A percentile compares a stretch with the other conserved stretches of the same genome.
Evolutionary conservation across 805 yeast species (phyloP).

Genomic region (Lipomyces oligophaga): DNA sequence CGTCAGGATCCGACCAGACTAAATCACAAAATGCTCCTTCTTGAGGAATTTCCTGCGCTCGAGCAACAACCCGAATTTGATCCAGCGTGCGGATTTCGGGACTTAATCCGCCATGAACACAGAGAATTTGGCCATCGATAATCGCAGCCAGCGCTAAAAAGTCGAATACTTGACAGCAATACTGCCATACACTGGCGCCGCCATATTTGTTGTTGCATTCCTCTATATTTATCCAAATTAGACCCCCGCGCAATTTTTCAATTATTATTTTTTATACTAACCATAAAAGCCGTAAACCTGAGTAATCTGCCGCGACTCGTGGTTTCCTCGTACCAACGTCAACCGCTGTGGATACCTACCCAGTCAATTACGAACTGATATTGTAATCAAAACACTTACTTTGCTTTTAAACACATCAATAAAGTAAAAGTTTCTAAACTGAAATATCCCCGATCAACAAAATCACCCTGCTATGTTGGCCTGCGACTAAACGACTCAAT

Average conservation of each 20-base stretch:
- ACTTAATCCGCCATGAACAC: slow-evolving; percentile 96
- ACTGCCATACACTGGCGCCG: slow-evolving; percentile 87
- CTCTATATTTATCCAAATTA: slow-evolving; percentile 77
- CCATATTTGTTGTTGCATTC: slow-evolving; percentile 92
- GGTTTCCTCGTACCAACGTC: slow-evolving; percentile 95
- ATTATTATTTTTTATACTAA: no score
- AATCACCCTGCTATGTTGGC: slow-evolving; percentile 58
- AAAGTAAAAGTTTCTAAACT: slow-evolving; percentile 90
- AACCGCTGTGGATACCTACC: slow-evolving; percentile 65
- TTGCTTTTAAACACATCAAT: slow-evolving; percentile 87
- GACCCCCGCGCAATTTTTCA: slow-evolving; percentile 50
- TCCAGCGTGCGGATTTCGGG: slow-evolving; percentile 97
- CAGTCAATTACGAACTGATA: background rate
- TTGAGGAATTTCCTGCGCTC: slow-evolving; percentile 98
- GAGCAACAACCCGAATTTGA: slow-evolving; percentile 85
- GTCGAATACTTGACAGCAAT: slow-evolving; percentile 94
- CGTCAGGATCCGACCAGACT: slow-evolving; percentile 98
- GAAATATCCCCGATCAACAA: slow-evolving; percentile 97
- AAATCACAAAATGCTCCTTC: slow-evolving; percentile 98
- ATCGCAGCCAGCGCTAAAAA: slow-evolving; percentile 91
- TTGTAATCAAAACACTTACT: slow-evolving; percentile 34
- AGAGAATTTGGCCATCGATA: slow-evolving; percentile 86
- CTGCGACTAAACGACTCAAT: background rate
- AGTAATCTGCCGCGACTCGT: slow-evolving; percentile 95
- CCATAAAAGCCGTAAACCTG: slow-evolving; percentile 98